phyloP scores from a whole-genome alignment of 176 grass and related monocot genomes.

The Triticum timopheevii region DNA sequence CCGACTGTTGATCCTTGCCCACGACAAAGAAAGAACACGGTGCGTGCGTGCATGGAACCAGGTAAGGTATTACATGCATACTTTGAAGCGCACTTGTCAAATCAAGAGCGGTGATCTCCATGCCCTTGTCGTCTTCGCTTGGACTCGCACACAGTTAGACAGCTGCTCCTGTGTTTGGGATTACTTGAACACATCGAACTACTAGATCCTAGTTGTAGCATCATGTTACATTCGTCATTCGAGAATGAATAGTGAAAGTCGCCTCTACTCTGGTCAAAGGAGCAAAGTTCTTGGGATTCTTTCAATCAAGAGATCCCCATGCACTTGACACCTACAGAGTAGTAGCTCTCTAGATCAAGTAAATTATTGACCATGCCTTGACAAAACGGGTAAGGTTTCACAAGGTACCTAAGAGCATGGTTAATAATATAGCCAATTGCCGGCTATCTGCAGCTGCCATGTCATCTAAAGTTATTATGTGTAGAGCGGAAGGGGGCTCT shows the following conservation, averaged over 20 bases:
- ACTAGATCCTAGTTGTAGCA: background rate
- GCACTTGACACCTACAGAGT: background rate
- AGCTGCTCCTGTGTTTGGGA: background rate
- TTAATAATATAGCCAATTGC: too few species aligned
- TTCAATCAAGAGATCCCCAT: background rate
- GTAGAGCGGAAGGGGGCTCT: too few species aligned
- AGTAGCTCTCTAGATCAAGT: background rate
- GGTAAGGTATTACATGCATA: background rate
- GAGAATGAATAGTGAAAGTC: background rate
- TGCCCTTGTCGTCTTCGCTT: conserved; percentile 14
- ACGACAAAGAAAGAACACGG: background rate
- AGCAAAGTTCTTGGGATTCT: background rate
- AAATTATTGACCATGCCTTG: background rate
- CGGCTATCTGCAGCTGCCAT: too few species aligned
- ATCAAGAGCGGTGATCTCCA: conserved; percentile 30
- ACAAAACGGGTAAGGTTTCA: background rate
- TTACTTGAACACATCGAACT: background rate
- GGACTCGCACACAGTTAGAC: background rate
- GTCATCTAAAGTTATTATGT: too few species aligned
- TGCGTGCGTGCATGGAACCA: background rate
- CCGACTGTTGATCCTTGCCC: background rate
- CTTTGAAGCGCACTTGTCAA: conserved; percentile 23
- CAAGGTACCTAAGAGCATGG: too few species aligned
- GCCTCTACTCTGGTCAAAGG: background rate
- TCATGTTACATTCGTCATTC: background rate